A percentile compares a stretch with the other conserved stretches of the same genome.
Conservation (phyloP, 192 early-diverging fungal species). For the Globomyces pollinis-pini region DNA sequence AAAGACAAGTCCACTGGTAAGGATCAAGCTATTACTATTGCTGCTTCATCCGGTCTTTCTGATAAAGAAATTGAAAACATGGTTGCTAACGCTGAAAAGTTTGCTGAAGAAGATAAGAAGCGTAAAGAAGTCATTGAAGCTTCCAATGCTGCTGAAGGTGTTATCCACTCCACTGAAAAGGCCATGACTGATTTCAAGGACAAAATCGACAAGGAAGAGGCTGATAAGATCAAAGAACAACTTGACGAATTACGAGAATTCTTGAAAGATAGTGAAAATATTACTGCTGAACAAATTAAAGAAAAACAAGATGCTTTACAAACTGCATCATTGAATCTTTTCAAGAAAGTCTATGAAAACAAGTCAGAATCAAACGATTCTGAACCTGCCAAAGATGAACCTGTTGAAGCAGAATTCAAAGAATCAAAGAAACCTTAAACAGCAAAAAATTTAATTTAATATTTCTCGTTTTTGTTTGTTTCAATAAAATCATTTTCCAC, state of each 20-base stretch:
- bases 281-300: slow-evolving; percentile 83
- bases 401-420: slow-evolving; percentile 66
- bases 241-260: slow-evolving; percentile 76
- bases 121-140: slow-evolving; percentile 93
- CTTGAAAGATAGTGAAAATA: slow-evolving; percentile 61
- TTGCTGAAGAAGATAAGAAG: slow-evolving; percentile 87
- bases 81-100: slow-evolving; percentile 83
- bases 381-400: slow-evolving; percentile 25
- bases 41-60: slow-evolving; percentile 87
- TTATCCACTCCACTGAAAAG: slow-evolving; percentile 91
- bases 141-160: slow-evolving; percentile 83
- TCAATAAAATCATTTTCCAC: too few relatives aligned
- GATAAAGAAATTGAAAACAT: slow-evolving; percentile 95
- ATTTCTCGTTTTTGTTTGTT: too few relatives aligned
- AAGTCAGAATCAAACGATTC: slow-evolving; percentile 23
- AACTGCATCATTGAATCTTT: slow-evolving; percentile 86
- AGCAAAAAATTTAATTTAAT: too few relatives aligned
- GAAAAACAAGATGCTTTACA: slow-evolving; percentile 78
- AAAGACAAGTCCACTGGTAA: slow-evolving; percentile 94
- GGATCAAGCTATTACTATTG: slow-evolving; percentile 94
- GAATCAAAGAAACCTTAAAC: slow-evolving; percentile 42
- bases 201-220: slow-evolving; percentile 80
- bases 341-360: slow-evolving; percentile 97
- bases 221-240: slow-evolving; percentile 75
- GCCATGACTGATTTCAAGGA: slow-evolving; percentile 94